phyloP scores from a whole-genome alignment of 495 filamentous ascomycete species.

The Penicillium salamii region DNA sequence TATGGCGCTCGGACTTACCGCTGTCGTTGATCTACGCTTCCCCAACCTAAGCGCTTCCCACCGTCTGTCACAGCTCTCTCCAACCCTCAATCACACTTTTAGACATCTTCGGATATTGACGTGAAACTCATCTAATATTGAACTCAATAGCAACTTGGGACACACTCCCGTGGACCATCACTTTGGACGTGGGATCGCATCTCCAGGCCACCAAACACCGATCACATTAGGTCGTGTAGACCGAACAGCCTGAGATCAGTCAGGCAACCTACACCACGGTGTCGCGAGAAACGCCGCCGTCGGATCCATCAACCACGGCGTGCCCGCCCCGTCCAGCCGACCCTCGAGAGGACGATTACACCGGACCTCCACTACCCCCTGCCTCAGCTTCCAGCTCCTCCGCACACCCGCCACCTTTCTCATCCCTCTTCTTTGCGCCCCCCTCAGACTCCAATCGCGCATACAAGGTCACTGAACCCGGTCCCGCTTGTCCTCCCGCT shows the following conservation, averaged over 20 bases:
- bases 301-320: conserved; percentile 63
- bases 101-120: too few relatives aligned
- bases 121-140: too few relatives aligned
- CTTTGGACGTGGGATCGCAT: conserved; percentile 17
- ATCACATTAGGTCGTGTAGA: conserved; percentile 5
- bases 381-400: conserved; percentile 60
- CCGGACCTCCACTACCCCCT: conserved; percentile 60
- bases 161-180: conserved; percentile 12
- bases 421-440: conserved; percentile 55
- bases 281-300: conserved; percentile 63
- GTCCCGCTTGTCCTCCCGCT: conserved; percentile 58
- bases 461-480: conserved; percentile 53
- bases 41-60: conserved; percentile 18
- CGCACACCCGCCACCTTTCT: conserved; percentile 60
- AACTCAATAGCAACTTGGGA: conserved; percentile 17
- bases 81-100: conserved; percentile 7
- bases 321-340: conserved; percentile 50
- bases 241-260: background rate
- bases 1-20: conserved; percentile 13
- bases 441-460: conserved; percentile 40
- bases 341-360: conserved; percentile 50
- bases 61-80: conserved; percentile 18
- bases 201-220: conserved; percentile 14
- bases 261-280: conserved; percentile 50
- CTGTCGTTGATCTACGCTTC: conserved; percentile 14